Evolutionary conservation across 257 asterid species (phyloP).

Genomic region (Nyctanthes arbortristis): DNA sequence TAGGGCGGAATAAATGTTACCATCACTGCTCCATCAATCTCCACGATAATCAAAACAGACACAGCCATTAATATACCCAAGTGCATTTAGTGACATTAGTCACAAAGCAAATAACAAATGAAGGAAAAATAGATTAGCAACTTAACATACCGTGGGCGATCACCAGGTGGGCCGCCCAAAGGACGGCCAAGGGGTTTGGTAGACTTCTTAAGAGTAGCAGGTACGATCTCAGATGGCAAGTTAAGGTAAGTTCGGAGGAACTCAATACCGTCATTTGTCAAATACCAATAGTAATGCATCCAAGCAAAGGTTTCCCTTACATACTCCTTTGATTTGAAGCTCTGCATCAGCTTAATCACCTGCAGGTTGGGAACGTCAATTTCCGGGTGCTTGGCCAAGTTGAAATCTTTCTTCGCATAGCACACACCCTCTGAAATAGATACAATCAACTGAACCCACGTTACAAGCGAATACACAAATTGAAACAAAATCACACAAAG

Average conservation of each 20-base stretch:
- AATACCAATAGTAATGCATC: slow-evolving; percentile 97
- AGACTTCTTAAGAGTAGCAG: slow-evolving; percentile 86
- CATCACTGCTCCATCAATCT: too few relatives aligned
- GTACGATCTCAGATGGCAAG: slow-evolving; percentile 87
- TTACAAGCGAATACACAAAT: slow-evolving; percentile 1
- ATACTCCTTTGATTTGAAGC: too few relatives aligned
- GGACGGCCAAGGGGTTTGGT: slow-evolving; percentile 94
- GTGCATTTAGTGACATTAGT: too few relatives aligned
- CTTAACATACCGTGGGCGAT: slow-evolving; percentile 78
- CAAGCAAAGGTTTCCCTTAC: slow-evolving; percentile 93
- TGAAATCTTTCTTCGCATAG: slow-evolving; percentile 90
- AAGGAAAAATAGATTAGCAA: too few relatives aligned
- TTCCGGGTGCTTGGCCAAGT: too few relatives aligned
- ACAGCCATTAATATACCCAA: too few relatives aligned
- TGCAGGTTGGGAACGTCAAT: too few relatives aligned
- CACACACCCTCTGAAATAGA: slow-evolving; percentile 77
- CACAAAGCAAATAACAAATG: not conserved
- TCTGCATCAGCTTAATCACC: too few relatives aligned
- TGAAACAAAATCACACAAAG: slow-evolving; percentile 4
- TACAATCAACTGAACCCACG: too few relatives aligned
- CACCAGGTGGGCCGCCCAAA: slow-evolving; percentile 86
- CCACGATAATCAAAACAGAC: too few relatives aligned
- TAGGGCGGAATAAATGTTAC: too few relatives aligned
- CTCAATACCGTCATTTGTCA: slow-evolving; percentile 88
- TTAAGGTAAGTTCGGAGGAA: slow-evolving; percentile 84